A percentile compares a stretch with the other conserved stretches of the same genome.
Conservation (phyloP, 2,329 filamentous ascomycete genomes). For the Lecanicillium sp. region DNA sequence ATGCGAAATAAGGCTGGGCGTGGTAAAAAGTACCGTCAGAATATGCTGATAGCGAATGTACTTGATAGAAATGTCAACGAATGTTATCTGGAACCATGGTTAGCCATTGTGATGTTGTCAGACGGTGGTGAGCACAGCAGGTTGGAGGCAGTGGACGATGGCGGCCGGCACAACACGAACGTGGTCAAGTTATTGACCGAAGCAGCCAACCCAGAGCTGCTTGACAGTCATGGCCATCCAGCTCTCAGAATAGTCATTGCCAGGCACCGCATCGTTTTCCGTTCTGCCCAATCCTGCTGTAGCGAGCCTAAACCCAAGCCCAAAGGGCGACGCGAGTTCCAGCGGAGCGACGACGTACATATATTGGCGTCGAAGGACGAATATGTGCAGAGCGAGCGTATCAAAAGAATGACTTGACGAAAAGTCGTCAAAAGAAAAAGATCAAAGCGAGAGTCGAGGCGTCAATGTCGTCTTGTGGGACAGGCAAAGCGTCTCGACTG, state of each 20-base stretch:
- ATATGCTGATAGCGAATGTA: conserved; percentile 9
- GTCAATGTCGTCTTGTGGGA: background rate
- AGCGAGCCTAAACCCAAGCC: no score
- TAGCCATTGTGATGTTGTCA: background rate
- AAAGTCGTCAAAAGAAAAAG: conserved; percentile 5
- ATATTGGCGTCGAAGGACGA: conserved; percentile 3
- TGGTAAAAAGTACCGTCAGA: conserved; percentile 1
- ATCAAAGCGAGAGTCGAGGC: conserved; percentile 3
- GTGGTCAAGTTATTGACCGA: background rate
- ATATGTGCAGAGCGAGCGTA: conserved; percentile 8
- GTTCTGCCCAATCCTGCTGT: no score
- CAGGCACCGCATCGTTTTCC: no score
- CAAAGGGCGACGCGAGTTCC: no score
- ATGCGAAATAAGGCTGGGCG: background rate
- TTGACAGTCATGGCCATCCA: no score
- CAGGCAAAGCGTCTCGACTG: background rate
- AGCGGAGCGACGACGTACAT: conserved; percentile 7
- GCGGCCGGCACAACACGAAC: background rate
- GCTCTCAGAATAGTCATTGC: no score
- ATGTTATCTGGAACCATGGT: conserved; percentile 3
- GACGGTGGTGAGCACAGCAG: background rate
- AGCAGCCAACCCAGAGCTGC: no score
- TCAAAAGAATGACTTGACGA: conserved; percentile 9
- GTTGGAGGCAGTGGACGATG: background rate
- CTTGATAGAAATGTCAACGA: conserved; percentile 6